Evolutionary conservation across 345 rosid species (phyloP).

Genomic region (Melastoma malabathricum): DNA sequence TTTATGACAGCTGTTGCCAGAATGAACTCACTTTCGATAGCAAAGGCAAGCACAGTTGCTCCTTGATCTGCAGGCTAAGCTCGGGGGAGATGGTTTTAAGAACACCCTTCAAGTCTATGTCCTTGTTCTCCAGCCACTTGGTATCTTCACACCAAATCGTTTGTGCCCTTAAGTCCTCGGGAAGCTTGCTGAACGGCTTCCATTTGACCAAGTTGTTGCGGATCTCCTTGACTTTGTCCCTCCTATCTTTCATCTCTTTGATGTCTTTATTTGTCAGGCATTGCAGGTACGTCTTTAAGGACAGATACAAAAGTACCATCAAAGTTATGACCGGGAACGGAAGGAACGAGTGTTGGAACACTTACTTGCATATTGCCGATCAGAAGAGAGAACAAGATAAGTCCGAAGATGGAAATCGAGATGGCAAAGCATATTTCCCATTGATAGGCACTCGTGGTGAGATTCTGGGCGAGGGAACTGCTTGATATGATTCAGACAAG

Average conservation of each 20-base stretch:
- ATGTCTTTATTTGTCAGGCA: too few species aligned
- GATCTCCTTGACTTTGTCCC: conserved; percentile 21
- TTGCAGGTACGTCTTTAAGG: too few species aligned
- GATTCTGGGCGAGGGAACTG: conserved; percentile 4
- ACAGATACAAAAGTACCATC: too few species aligned
- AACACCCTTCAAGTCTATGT: conserved; percentile 17
- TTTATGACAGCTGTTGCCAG: too few species aligned
- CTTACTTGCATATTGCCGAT: conserved; percentile 5
- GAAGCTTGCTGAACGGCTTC: too few species aligned
- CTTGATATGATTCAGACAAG: neutral
- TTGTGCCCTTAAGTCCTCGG: conserved; percentile 10
- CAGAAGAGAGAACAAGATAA: conserved; percentile 3
- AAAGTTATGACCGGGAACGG: too few species aligned
- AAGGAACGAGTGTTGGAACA: neutral
- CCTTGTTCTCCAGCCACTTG: conserved; percentile 24
- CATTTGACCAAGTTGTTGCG: conserved; percentile 15
- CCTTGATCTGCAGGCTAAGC: conserved; percentile 18
- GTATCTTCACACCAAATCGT: conserved; percentile 19
- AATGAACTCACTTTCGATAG: too few species aligned
- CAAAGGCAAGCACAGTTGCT: too few species aligned
- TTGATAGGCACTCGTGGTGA: conserved; percentile 1
- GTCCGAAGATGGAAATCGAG: conserved; percentile 2
- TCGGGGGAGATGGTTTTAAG: conserved; percentile 16
- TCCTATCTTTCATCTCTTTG: conserved; percentile 10
- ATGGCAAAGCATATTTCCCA: conserved; percentile 4